Conservation (phyloP, 139 green algal species). For the Tetradesmus obliquus region DNA sequence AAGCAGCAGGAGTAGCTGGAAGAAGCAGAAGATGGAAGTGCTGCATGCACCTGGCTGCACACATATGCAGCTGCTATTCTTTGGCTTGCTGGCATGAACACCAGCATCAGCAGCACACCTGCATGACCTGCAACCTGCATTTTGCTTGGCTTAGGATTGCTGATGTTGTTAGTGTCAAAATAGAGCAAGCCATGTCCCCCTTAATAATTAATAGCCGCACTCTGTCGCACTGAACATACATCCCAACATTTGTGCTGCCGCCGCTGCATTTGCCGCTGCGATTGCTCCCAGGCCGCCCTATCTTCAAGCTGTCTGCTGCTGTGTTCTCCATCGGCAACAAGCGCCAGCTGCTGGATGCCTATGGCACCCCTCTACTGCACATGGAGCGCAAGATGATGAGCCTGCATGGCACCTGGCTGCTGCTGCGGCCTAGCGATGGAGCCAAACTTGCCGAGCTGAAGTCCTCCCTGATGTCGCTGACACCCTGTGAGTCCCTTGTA, state of each 20-base stretch:
- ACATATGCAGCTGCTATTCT: background rate
- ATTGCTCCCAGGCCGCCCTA: background rate
- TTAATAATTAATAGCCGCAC: too few relatives aligned
- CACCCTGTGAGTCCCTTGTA: background rate
- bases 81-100: too few relatives aligned
- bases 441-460: background rate
- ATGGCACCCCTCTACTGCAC: background rate
- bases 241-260: too few relatives aligned
- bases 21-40: background rate
- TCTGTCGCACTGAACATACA: too few relatives aligned
- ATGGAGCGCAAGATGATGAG: conserved; percentile 27
- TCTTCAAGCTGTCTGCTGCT: conserved; percentile 25
- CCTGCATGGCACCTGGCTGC: conserved; percentile 8
- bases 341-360: conserved; percentile 14
- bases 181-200: too few relatives aligned
- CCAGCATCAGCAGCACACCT: too few relatives aligned
- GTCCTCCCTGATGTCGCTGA: background rate
- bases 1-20: background rate
- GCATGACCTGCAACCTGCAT: too few relatives aligned
- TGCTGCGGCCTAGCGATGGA: background rate
- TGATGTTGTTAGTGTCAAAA: too few relatives aligned
- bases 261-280: background rate
- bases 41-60: background rate
- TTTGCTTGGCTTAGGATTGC: too few relatives aligned
- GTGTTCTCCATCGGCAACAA: background rate